Evolutionary conservation across 768 basidiomycete species (phyloP).

Genomic region (Serendipita sp.): DNA sequence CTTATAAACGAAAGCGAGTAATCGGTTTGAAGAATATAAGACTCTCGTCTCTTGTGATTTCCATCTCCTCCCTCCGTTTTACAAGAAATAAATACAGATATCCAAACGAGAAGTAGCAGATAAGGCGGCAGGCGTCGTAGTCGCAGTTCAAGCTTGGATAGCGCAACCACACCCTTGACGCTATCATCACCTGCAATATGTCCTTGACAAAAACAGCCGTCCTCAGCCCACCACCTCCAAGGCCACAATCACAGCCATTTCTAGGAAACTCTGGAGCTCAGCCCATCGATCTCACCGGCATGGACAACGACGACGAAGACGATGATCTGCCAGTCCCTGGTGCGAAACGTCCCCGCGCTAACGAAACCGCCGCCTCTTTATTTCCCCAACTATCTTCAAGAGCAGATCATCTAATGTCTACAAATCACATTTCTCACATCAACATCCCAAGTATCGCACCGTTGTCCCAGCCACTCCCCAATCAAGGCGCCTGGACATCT

Average conservation of each 20-base stretch:
- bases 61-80: too few relatives aligned
- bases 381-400: not conserved
- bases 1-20: too few relatives aligned
- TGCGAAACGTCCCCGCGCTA: not conserved
- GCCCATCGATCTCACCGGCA: conserved; percentile 1
- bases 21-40: too few relatives aligned
- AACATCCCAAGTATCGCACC: not conserved
- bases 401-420: not conserved
- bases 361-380: not conserved
- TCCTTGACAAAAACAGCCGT: not conserved
- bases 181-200: not conserved
- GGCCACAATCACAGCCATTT: too few relatives aligned
- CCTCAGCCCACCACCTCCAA: not conserved
- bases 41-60: too few relatives aligned
- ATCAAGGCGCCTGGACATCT: not conserved
- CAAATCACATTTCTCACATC: not conserved
- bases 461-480: not conserved
- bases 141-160: not conserved
- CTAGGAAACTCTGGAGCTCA: not conserved
- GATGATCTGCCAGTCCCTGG: not conserved
- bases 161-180: not conserved
- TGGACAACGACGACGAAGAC: not conserved
- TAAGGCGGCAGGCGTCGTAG: too few relatives aligned
- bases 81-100: too few relatives aligned
- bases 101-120: too few relatives aligned